Evolutionary conservation across 495 filamentous ascomycete genomes (phyloP), one percentile per base, ranked within the genome.

Genomic region (Aspergillus sclerotiicarbonarius): DNA sequence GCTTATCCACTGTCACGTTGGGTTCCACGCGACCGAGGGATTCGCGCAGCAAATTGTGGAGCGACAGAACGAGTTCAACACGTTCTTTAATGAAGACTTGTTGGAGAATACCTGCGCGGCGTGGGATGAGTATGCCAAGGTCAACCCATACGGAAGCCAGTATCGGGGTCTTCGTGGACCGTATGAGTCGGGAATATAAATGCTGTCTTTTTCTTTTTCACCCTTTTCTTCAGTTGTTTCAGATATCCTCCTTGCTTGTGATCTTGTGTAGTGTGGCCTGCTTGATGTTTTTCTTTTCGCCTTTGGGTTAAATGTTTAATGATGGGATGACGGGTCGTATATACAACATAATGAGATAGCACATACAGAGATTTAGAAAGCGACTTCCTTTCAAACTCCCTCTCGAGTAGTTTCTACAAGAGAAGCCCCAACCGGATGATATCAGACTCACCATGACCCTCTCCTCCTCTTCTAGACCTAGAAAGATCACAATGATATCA

Each of bases 1-100:
- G 78, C 58, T 82, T 8, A 72, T 82, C 65, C 78, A 82, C 61
- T 82, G 78, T 61, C 80, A 84, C 62, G 76, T 81, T 57, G 77
- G 74, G 16, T 80, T 74, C 72, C 77, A 80, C 61, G 69, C 71
- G 4, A 54, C 63, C 33, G 65, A 73, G 46, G 77, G 79, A 3
- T 68, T 82, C 31, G 73, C 76, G 15, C 58, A 80, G 16, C 72
- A 79, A 61, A 78, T 81, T 62, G 55, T 81, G 1, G 78, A 82
- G 56, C 82, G 45, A 69, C 54, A 64, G 19, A 51, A 50, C 37
- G 63, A 67, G 61, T 63, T 64, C 32, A 44, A 50, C 20, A 20
- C 55, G 5, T 31, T 58, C 20, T 51, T 66, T 19, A 61, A 63
- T 43, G 50, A 56, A 21, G 32, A 57, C 8, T 8, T 33, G 10